These are phyloP conservation scores for Suhomyces bokatorum DNA, from an alignment of 1,139 yeast species.

Conservation along the genomic window DNA sequence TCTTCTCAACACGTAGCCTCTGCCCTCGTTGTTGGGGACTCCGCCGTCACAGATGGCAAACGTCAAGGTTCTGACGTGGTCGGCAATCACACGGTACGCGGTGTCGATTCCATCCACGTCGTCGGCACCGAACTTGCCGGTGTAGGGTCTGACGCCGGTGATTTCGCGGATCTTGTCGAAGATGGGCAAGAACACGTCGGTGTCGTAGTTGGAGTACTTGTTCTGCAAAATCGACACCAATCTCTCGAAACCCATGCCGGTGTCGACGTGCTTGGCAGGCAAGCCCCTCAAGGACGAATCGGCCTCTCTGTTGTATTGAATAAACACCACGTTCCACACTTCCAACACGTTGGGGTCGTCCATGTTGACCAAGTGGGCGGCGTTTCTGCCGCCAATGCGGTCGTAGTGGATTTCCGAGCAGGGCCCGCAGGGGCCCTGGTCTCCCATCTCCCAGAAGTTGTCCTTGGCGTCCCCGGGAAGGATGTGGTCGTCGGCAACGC, in stretches of 20 bases:
- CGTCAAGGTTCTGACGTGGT: conserved; percentile 94
- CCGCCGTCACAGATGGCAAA: conserved; percentile 98
- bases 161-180: conserved; percentile 85
- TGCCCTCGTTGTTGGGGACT: conserved; percentile 97
- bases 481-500: conserved; percentile 89
- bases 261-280: conserved; percentile 94
- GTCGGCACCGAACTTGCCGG: conserved; percentile 90
- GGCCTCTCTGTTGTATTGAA: conserved; percentile 92
- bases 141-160: conserved; percentile 87
- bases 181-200: conserved; percentile 91
- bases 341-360: conserved; percentile 98
- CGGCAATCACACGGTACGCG: conserved; percentile 97
- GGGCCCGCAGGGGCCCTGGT: conserved; percentile 99
- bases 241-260: conserved; percentile 99
- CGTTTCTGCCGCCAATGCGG: conserved; percentile 97
- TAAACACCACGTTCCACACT: conserved; percentile 96
- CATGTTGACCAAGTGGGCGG: conserved; percentile 82
- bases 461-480: conserved; percentile 88
- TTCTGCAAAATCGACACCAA: conserved; percentile 91
- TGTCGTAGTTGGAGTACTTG: conserved; percentile 90
- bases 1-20: conserved; percentile 97
- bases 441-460: conserved; percentile 99
- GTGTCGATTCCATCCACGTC: conserved; percentile 95
- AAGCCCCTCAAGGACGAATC: conserved; percentile 77
- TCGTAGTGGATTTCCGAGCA: conserved; percentile 97